phyloP scores from a whole-genome alignment of 371 early-diverging fungal genomes.

The Mucor racemosus region DNA sequence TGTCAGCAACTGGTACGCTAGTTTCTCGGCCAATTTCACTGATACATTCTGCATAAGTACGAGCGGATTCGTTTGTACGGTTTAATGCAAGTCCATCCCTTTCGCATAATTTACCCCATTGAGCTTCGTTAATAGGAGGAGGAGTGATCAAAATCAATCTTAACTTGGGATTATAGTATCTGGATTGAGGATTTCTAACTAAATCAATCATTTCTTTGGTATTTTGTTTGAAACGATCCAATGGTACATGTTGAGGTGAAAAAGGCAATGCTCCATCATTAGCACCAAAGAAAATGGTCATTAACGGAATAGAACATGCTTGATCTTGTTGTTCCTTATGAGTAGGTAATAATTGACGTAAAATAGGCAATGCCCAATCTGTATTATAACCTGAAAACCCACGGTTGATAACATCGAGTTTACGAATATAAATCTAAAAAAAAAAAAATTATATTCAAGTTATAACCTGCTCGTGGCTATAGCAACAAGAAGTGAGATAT shows the following conservation, averaged over 20 bases:
- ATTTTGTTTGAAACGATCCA: slow-evolving; percentile 66
- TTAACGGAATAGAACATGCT: slow-evolving; percentile 52
- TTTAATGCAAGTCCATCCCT: slow-evolving; percentile 45
- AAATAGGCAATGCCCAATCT: slow-evolving; percentile 65
- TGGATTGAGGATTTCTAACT: slow-evolving; percentile 56
- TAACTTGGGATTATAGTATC: slow-evolving; percentile 58
- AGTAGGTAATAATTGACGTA: slow-evolving; percentile 61
- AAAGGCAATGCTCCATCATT: slow-evolving; percentile 77
- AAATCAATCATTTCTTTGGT: slow-evolving; percentile 57
- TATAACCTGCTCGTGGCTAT: not conserved
- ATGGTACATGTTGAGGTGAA: slow-evolving; percentile 67
- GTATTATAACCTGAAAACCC: slow-evolving; percentile 85
- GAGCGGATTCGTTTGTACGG: slow-evolving; percentile 52
- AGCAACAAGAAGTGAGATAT: not conserved
- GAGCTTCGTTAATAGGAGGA: slow-evolving; percentile 68
- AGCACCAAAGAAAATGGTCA: slow-evolving; percentile 83
- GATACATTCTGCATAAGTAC: slow-evolving; percentile 66
- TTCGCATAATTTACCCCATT: slow-evolving; percentile 53
- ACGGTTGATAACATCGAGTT: slow-evolving; percentile 77
- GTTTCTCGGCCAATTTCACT: slow-evolving; percentile 51
- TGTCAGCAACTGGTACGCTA: slow-evolving; percentile 55
- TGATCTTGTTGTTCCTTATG: slow-evolving; percentile 33
- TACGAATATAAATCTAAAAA: slow-evolving; percentile 67
- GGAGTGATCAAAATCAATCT: slow-evolving; percentile 77
- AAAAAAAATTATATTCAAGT: not conserved